phyloP scores from a whole-genome alignment of 2,329 filamentous ascomycete genomes.

The Nemania diffusa region DNA sequence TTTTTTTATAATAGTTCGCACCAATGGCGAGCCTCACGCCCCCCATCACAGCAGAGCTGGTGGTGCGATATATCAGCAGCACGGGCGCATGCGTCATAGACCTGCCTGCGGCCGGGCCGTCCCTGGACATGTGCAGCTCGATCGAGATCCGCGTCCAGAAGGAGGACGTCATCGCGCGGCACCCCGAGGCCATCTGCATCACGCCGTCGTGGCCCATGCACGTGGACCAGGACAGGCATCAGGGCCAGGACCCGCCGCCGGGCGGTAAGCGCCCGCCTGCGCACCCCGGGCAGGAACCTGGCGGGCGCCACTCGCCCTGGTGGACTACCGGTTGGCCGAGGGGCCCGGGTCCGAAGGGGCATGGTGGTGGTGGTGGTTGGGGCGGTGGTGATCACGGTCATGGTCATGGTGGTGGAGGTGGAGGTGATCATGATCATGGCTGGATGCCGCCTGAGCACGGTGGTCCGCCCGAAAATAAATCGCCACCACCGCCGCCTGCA shows the following conservation, averaged over 20 bases:
- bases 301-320: slow-evolving; percentile 5
- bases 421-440: background rate
- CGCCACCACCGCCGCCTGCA: background rate
- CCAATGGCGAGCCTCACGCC: slow-evolving; percentile 22
- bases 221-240: slow-evolving; percentile 1
- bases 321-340: slow-evolving; percentile 15
- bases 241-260: too few relatives aligned
- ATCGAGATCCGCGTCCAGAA: slow-evolving; percentile 44
- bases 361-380: slow-evolving; percentile 1
- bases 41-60: slow-evolving; percentile 32
- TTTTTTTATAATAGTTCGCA: background rate
- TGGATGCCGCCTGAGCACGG: slow-evolving; percentile 1
- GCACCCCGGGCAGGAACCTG: background rate
- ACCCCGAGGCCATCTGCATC: slow-evolving; percentile 43
- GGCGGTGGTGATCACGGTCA: slow-evolving; percentile 4
- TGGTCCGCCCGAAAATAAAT: slow-evolving; percentile 7
- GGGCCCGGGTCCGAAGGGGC: background rate
- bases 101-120: slow-evolving; percentile 36
- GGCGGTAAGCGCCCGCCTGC: slow-evolving; percentile 1
- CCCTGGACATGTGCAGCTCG: slow-evolving; percentile 39
- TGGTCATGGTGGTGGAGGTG: background rate
- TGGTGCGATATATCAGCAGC: slow-evolving; percentile 38
- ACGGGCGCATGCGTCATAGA: slow-evolving; percentile 46
- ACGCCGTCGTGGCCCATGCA: slow-evolving; percentile 35
- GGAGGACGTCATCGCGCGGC: slow-evolving; percentile 38